Evolutionary conservation across 129 eudicot species (phyloP).

Genomic region (Logfia minima): DNA sequence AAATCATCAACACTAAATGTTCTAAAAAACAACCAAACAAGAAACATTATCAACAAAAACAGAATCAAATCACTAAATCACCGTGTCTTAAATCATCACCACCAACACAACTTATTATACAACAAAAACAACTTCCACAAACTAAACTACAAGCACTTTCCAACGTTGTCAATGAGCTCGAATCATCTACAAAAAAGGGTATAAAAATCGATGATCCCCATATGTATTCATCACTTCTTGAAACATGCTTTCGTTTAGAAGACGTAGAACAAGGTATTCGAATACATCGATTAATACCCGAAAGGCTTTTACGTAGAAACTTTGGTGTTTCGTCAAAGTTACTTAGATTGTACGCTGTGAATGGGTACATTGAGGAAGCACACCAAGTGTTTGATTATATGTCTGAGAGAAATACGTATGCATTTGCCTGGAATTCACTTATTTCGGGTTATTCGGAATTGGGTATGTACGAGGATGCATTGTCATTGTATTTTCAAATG

Average conservation of each 20-base stretch:
- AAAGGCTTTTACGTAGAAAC: slow-evolving; percentile 52
- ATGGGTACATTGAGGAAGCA: slow-evolving; percentile 68
- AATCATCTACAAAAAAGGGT: slow-evolving; percentile 54
- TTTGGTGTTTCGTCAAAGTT: slow-evolving; percentile 72
- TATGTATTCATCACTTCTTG: slow-evolving; percentile 65
- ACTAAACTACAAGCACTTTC: slow-evolving; percentile 67
- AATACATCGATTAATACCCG: slow-evolving; percentile 60
- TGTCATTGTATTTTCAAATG: slow-evolving; percentile 93
- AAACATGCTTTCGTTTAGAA: slow-evolving; percentile 60
- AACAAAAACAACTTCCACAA: slow-evolving; percentile 32
- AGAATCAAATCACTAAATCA: slow-evolving; percentile 23
- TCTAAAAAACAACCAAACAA: slow-evolving; percentile 19
- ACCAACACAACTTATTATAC: slow-evolving; percentile 49
- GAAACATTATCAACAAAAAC: slow-evolving; percentile 33
- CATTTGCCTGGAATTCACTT: slow-evolving; percentile 82
- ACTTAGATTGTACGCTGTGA: slow-evolving; percentile 59
- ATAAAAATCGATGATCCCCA: slow-evolving; percentile 56
- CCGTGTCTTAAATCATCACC: slow-evolving; percentile 42
- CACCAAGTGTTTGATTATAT: slow-evolving; percentile 87
- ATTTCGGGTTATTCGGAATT: slow-evolving; percentile 74
- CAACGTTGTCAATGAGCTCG: slow-evolving; percentile 52
- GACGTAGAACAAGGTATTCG: slow-evolving; percentile 54
- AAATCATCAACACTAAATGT: slow-evolving; percentile 6
- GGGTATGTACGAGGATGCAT: slow-evolving; percentile 74
- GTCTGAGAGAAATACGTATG: slow-evolving; percentile 41